These are phyloP conservation scores for Datura wrightii DNA, from an alignment of 257 asterid genomes.

Conservation along the genomic window DNA sequence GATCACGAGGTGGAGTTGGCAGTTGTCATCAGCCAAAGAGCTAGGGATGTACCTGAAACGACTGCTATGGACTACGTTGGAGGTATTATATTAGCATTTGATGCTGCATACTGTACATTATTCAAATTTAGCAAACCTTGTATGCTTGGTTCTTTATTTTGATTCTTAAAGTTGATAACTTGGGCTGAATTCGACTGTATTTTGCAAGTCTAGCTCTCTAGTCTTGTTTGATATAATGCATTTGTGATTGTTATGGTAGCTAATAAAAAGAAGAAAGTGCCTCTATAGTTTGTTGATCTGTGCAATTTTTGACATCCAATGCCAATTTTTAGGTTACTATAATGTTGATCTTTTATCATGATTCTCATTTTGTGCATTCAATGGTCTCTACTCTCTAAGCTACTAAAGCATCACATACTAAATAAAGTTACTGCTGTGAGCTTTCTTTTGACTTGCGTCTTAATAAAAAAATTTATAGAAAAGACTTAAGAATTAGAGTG, in stretches of 20 bases:
- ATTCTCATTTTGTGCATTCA: not conserved
- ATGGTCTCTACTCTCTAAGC: not conserved
- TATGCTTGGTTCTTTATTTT: not conserved
- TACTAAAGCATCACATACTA: not conserved
- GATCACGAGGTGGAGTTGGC: slow-evolving; percentile 99
- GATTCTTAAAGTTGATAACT: not conserved
- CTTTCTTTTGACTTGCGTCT: slow-evolving; percentile 8
- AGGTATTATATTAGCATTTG: slow-evolving; percentile 47
- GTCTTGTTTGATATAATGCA: slow-evolving; percentile 13
- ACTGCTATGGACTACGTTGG: slow-evolving; percentile 84
- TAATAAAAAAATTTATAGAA: not conserved
- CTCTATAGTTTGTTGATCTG: not conserved
- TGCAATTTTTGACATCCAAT: slow-evolving; percentile 24
- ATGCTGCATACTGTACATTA: not conserved
- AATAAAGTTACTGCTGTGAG: not conserved
- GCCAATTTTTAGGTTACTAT: not conserved
- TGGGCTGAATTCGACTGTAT: not conserved
- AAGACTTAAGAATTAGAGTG: slow-evolving; percentile 1
- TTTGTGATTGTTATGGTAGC: slow-evolving; percentile 20
- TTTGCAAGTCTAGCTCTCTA: slow-evolving; percentile 7
- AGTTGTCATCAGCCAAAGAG: slow-evolving; percentile 83
- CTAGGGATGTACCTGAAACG: slow-evolving; percentile 84
- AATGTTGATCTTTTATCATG: not conserved
- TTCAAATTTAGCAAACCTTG: not conserved
- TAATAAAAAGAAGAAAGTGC: not conserved